These are phyloP conservation scores for Talaromyces sp. DNA, from an alignment of 2,329 filamentous ascomycete genomes.

Conservation along the genomic window DNA sequence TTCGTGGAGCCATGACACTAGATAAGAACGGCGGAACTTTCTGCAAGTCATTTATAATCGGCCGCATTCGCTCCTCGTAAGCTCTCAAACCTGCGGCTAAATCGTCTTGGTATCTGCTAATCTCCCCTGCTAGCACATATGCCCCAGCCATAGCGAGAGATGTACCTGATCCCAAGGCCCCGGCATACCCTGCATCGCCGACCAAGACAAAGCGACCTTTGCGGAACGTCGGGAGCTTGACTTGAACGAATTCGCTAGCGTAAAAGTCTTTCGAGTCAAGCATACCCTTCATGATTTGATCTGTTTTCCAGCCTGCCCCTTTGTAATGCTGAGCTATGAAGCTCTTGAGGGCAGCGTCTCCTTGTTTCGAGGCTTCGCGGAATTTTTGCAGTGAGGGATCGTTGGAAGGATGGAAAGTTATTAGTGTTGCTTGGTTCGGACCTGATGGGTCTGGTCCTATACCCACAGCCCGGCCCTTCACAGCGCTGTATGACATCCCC, in stretches of 20 bases:
- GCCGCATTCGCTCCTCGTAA: not conserved
- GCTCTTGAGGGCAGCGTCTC: not conserved
- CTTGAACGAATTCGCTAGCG: conserved; percentile 42
- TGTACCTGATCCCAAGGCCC: conserved; percentile 53
- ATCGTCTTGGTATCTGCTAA: conserved; percentile 13
- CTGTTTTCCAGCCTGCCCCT: conserved; percentile 43
- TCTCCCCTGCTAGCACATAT: conserved; percentile 34
- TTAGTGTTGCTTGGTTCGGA: not conserved
- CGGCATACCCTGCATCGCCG: conserved; percentile 54
- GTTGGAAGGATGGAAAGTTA: not conserved
- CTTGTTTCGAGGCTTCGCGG: not conserved
- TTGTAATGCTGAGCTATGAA: not conserved
- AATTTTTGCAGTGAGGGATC: not conserved
- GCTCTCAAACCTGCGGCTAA: not conserved
- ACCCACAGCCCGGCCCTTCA: not conserved
- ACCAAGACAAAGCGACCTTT: conserved; percentile 49
- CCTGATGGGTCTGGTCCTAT: not conserved
- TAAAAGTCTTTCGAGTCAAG: conserved; percentile 45
- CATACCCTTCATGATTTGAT: conserved; percentile 42
- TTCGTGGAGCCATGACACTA: not conserved
- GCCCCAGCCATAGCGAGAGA: conserved; percentile 46
- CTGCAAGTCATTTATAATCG: not conserved
- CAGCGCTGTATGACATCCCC: not conserved
- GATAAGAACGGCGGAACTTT: not conserved
- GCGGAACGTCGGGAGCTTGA: conserved; percentile 46